A percentile compares a stretch with the other conserved stretches of the same genome.
These are phyloP conservation scores for Angomonas ambiguus DNA, from an alignment of 208 protist genomes.

Conservation along the genomic window DNA sequence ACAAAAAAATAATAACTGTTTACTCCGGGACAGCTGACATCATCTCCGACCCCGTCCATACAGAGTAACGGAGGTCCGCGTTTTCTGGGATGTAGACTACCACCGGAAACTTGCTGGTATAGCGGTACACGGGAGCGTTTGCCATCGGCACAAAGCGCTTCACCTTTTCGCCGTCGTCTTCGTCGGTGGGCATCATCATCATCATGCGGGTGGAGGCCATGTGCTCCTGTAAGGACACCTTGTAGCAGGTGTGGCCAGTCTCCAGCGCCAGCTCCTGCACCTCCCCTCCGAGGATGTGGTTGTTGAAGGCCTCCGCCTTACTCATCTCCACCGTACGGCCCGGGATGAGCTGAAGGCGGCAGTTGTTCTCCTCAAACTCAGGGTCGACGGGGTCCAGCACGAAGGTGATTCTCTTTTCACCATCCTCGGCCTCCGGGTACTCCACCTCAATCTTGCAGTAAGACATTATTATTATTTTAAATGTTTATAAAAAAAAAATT, in stretches of 20 bases:
- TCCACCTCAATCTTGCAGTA: slow-evolving; percentile 26
- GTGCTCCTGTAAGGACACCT: slow-evolving; percentile 27
- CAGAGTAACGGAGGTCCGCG: slow-evolving; percentile 52
- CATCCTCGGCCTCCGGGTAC: slow-evolving; percentile 32
- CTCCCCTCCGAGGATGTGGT: slow-evolving; percentile 23
- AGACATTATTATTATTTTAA: slow-evolving; percentile 13
- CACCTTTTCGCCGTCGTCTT: slow-evolving; percentile 20
- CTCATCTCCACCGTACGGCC: slow-evolving; percentile 29
- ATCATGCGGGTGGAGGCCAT: slow-evolving; percentile 16
- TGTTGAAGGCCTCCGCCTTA: slow-evolving; percentile 20
- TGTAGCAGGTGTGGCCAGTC: slow-evolving; percentile 34
- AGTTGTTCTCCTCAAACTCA: slow-evolving; percentile 27
- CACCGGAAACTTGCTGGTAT: slow-evolving; percentile 48
- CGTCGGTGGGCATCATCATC: slow-evolving; percentile 16
- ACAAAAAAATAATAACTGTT: slow-evolving; percentile 1
- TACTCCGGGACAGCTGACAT: slow-evolving; percentile 24
- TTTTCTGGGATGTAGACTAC: slow-evolving; percentile 61
- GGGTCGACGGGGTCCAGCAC: slow-evolving; percentile 37
- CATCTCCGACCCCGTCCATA: slow-evolving; percentile 38
- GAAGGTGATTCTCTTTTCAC: slow-evolving; percentile 48
- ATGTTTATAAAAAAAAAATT: slow-evolving; percentile 3
- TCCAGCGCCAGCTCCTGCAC: slow-evolving; percentile 24
- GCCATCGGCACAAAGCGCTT: slow-evolving; percentile 38
- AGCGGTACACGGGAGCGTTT: slow-evolving; percentile 29
- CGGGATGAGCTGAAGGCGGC: slow-evolving; percentile 54